Evolutionary conservation across 345 rosid species (phyloP), one percentile per base, ranked within the genome.

Genomic region (Boechera retrofracta): DNA sequence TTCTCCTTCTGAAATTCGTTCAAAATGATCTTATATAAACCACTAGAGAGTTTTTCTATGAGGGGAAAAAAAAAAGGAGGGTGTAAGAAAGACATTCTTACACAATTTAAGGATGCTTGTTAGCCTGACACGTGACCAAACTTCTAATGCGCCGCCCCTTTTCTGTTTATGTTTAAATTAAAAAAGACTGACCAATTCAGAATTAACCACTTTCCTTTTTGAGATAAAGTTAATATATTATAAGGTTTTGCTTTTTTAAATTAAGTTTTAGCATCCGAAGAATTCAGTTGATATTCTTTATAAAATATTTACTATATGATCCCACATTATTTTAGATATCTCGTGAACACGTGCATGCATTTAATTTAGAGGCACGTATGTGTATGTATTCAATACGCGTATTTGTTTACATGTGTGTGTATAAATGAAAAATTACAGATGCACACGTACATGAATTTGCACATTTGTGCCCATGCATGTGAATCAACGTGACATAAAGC

Each of bases 401-500:
- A 33, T 13, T 33, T 58, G 63, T 33, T 58, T 33, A 33, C 26
- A 57, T 42, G 12, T 58, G 71, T 32, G 12, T 58, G 71, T 32
- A 13, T 7, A 74, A 24, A 10, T 24, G 59, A n/a, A 56, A 31
- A 53, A 28, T 4, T 44, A 58, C 33, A 69, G 31, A 52, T 41
- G 68, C 26, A 13, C 64, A 76, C 79, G 79, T 42, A 67, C 39
- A 47, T 64, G 51, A 64, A 55, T 44, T 49, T 57, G 33, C 24
- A 67, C 8, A 38, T 21, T 13, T 12, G 54, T 39, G 39, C 63
- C 79, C 69, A 76, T 69, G 75, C 80, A 69, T 76, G 75, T 76
- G 69, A 52, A 69, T 18, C 64, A 76, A 61, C 61, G 74, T 69
- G 75, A 52, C 75, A 53, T 61, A 76, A 69, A 76, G 75, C 75